Evolutionary conservation across 2,329 filamentous ascomycete species (phyloP), one percentile per base, ranked within the genome.

Genomic region (Fusarium tricinctum): DNA sequence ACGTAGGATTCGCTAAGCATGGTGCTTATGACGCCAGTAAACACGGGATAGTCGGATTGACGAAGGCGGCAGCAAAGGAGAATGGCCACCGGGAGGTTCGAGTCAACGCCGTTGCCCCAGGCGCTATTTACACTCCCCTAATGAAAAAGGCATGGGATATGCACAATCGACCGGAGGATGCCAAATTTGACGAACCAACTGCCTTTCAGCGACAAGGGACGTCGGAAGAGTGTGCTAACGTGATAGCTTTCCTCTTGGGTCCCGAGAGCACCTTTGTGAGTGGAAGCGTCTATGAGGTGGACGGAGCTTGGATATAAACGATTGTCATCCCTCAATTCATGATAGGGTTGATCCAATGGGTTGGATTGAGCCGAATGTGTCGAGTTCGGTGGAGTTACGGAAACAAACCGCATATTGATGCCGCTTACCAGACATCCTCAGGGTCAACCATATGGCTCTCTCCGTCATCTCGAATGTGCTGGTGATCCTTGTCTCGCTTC

Each of bases 401-500:
- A 60, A 52, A 22, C 35, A 42, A 50, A 60, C 49, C 35, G 30
- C 38, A 62, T 55, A 17, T 20, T 32, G 50, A 52, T 56, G 42
- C 32, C 39, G 50, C 47, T 75, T 69, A 94, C 90, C 92, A 97
- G 52, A 99, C 94, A 81, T 97, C 93, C 63, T 92, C 89, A 3
- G 94, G 93, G 48, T 87, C 83, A 26, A 99, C 94, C 72, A 87
- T 85, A 76, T 92, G 89, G 60, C 88, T 85, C 82, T 96, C 92
- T 19, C 96, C 96, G 72, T 95, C 88, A 54, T 91, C 87, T 69
- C 96, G 87, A 47, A 97, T 86, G 79, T 97, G 93, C 78, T 92
- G 87, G 59, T 86, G 81, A 57, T 90, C 87, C 78, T 86, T 88
- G 81, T 99, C 96, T 75, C 94, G 87, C 79, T 88, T 92, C 82